phyloP scores from a whole-genome alignment of 1,284 basidiomycete genomes.

The Kwoniella shivajii region DNA sequence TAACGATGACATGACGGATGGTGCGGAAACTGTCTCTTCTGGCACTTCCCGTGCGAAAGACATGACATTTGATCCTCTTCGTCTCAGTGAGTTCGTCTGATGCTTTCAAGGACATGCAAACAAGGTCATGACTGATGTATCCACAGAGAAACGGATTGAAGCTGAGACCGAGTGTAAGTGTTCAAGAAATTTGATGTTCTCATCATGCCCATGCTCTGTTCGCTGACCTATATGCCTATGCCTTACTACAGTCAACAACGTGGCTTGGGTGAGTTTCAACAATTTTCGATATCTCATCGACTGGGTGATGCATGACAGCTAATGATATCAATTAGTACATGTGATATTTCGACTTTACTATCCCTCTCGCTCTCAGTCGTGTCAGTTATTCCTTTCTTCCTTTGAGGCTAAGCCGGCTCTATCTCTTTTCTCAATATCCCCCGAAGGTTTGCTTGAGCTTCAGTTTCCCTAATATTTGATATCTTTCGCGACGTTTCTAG shows the following conservation, averaged over 20 bases:
- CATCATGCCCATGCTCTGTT: not conserved
- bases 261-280: slow-evolving; percentile 23
- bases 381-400: too few relatives aligned
- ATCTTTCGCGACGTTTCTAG: too few relatives aligned
- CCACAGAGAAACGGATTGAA: slow-evolving; percentile 21
- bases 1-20: slow-evolving; percentile 31
- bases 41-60: slow-evolving; percentile 14
- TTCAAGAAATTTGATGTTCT: not conserved
- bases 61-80: slow-evolving; percentile 23
- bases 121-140: not conserved
- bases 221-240: too few relatives aligned
- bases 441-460: too few relatives aligned
- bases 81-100: slow-evolving; percentile 6
- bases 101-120: not conserved
- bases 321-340: slow-evolving; percentile 11
- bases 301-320: too few relatives aligned
- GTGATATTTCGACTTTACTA: too few relatives aligned
- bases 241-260: slow-evolving; percentile 21
- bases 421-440: too few relatives aligned
- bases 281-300: not conserved
- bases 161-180: slow-evolving; percentile 15
- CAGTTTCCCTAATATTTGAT: too few relatives aligned
- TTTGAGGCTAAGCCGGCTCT: too few relatives aligned
- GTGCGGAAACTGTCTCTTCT: slow-evolving; percentile 7
- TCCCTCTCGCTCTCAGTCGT: too few relatives aligned